Percentiles rank a stretch among this genome's conserved stretches.
Evolutionary conservation across 257 asterid genomes (phyloP).

Genomic region (Solanum bulbocastanum): DNA sequence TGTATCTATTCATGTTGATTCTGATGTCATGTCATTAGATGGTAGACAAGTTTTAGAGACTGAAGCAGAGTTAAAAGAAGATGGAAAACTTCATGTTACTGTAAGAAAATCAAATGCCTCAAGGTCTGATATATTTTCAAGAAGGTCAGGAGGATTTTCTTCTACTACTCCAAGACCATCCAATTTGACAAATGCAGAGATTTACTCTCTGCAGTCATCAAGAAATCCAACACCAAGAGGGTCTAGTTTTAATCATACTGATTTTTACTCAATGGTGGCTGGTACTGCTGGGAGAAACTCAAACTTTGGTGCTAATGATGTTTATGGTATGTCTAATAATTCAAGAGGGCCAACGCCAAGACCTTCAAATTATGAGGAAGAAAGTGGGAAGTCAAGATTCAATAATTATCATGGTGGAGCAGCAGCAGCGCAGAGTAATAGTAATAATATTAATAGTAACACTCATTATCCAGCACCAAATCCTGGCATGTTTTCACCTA

Average conservation of each 20-base stretch:
- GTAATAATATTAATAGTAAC: conserved; percentile 2
- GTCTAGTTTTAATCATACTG: conserved; percentile 76
- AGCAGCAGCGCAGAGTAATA: neutral
- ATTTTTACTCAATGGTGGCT: conserved; percentile 69
- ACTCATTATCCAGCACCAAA: conserved; percentile 61
- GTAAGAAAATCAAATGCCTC: conserved; percentile 76
- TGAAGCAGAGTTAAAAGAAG: conserved; percentile 60
- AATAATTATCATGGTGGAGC: conserved; percentile 28
- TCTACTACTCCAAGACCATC: conserved; percentile 73
- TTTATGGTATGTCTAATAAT: conserved; percentile 26
- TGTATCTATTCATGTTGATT: conserved; percentile 78
- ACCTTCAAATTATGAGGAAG: conserved; percentile 77
- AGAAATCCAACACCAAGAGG: conserved; percentile 86
- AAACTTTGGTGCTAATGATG: conserved; percentile 65
- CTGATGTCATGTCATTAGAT: conserved; percentile 74
- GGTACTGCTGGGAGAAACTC: conserved; percentile 60
- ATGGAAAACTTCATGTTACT: conserved; percentile 75
- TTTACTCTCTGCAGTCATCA: conserved; percentile 77
- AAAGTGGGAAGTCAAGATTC: conserved; percentile 37
- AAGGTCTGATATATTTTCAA: conserved; percentile 62
- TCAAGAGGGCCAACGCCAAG: conserved; percentile 73
- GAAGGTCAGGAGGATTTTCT: conserved; percentile 52
- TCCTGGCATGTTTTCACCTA: conserved; percentile 77
- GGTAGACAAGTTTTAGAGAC: conserved; percentile 74
- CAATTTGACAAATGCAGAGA: conserved; percentile 74